Base-by-base conservation (phyloP, 2,329 filamentous ascomycete species). In the Exutisphaerella laricina region DNA sequence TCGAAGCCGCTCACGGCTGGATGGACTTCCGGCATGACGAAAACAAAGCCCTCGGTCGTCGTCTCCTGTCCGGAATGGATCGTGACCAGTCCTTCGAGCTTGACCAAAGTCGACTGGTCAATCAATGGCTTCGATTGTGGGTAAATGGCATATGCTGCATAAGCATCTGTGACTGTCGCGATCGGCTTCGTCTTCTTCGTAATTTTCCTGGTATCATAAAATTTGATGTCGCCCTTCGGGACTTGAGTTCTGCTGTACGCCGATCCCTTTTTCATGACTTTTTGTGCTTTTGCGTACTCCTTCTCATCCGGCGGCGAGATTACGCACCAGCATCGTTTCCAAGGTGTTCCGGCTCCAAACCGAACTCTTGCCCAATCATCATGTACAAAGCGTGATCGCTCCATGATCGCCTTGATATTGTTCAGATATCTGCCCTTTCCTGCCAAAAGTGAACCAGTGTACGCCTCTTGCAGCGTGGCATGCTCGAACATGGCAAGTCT, bases 301-400 rank as follows among this genome's bases (percentile, higher is more conserved):
- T 97, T 98, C 69, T 97, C 89, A 58, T 94, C 86, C 0, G 92
- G 90, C 2, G 90, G 92, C 5, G 80, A 79, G 45, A 97, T 85
- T 41, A 97, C 89, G 65, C 89, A 96, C 89, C 90, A 98, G 66
- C 89, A 98, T 28, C 90, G 83, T 60, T 85, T 81, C 92, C 92
- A 98, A 0, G 90, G 89, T 7, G 92, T 94, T 34, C 92, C 92
- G 22, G 92, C 89, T 29, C 92, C 92, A 58, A 98, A 98, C 46
- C 92, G 78, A 39, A 98, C 92, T 50, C 92, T 78, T 13, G 89
- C 88, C 92, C 92, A 98, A 60, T 94, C 88, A 62, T 94, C 88
- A 29, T 85, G 79, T 56, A 81, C 83, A 55, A 86, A 77, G 43
- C 76, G 81, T 14, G 84, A 77, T 35, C 86, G 80, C 55, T 94